Percentiles rank a stretch among this genome's conserved stretches.
These are phyloP conservation scores for Lepiota venenata DNA, from an alignment of 768 basidiomycete genomes.

Conservation along the genomic window DNA sequence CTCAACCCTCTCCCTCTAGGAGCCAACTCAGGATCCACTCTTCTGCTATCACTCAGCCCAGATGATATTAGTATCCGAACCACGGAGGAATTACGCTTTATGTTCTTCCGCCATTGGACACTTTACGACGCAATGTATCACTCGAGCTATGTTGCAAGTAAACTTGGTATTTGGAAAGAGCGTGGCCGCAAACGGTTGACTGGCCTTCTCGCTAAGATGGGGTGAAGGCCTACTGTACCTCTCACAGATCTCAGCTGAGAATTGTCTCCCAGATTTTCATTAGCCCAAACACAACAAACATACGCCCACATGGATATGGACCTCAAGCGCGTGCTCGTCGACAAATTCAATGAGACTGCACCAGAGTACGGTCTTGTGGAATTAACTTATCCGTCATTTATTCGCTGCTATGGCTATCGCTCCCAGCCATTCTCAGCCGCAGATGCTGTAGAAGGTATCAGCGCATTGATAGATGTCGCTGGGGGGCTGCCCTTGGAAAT, in stretches of 20 bases:
- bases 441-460: slow-evolving; percentile 88
- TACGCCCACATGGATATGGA: slow-evolving; percentile 97
- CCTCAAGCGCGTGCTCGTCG: slow-evolving; percentile 74
- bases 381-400: slow-evolving; percentile 90
- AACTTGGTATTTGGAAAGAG: slow-evolving; percentile 96
- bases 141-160: slow-evolving; percentile 92
- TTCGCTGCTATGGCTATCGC: slow-evolving; percentile 87
- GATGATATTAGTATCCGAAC: slow-evolving; percentile 83
- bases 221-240: slow-evolving; percentile 45
- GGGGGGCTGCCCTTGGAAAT: slow-evolving; percentile 88
- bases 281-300: slow-evolving; percentile 90
- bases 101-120: slow-evolving; percentile 96
- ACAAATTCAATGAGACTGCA: slow-evolving; percentile 84
- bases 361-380: slow-evolving; percentile 96
- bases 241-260: background rate
- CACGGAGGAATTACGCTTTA: slow-evolving; percentile 90
- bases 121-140: slow-evolving; percentile 98
- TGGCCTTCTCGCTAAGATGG: slow-evolving; percentile 97
- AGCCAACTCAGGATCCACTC: slow-evolving; percentile 27
- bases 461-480: slow-evolving; percentile 87
- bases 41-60: slow-evolving; percentile 55
- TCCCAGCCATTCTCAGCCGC: slow-evolving; percentile 87
- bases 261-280: slow-evolving; percentile 69
- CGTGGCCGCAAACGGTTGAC: slow-evolving; percentile 84
- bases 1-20: slow-evolving; percentile 62